Percentiles rank a stretch among this genome's conserved stretches.
Evolutionary conservation across 2,329 filamentous ascomycete species (phyloP).

Genomic region (Lasiodiplodia citricola): DNA sequence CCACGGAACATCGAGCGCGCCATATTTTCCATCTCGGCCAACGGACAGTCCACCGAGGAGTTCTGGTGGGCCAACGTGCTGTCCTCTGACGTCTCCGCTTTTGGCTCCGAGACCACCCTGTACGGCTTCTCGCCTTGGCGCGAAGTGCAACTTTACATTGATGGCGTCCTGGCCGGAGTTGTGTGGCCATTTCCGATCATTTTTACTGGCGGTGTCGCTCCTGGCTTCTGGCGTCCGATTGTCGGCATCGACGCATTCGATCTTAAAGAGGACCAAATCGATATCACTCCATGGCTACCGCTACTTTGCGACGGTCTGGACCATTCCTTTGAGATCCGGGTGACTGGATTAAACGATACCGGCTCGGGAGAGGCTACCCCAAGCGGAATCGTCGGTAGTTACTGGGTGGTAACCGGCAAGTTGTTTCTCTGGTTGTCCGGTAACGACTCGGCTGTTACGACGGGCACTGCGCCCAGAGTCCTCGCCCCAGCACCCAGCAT

Average conservation of each 20-base stretch:
- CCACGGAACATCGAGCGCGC: conserved; percentile 72
- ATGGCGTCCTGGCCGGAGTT: conserved; percentile 73
- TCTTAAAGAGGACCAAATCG: conserved; percentile 78
- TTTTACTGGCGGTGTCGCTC: conserved; percentile 80
- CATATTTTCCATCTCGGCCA: conserved; percentile 76
- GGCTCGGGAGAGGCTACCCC: conserved; percentile 44
- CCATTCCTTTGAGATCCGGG: conserved; percentile 71
- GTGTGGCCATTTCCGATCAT: conserved; percentile 83
- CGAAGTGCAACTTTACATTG: conserved; percentile 78
- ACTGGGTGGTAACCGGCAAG: conserved; percentile 80
- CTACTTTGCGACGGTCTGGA: conserved; percentile 67
- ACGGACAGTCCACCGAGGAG: conserved; percentile 76
- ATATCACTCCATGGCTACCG: conserved; percentile 78
- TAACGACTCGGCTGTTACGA: conserved; percentile 56
- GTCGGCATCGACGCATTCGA: conserved; percentile 82
- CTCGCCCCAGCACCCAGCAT: conserved; percentile 53
- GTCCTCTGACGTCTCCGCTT: conserved; percentile 64
- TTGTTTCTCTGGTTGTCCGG: conserved; percentile 76
- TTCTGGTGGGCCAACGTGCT: conserved; percentile 86
- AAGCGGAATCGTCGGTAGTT: conserved; percentile 63
- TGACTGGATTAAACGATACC: conserved; percentile 68
- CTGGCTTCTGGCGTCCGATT: conserved; percentile 77
- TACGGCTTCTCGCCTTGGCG: conserved; percentile 76
- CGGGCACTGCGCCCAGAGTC: conserved; percentile 48
- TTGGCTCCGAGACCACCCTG: conserved; percentile 62